phyloP scores from a whole-genome alignment of 345 rosid genomes.

The Stellera chamaejasme region DNA sequence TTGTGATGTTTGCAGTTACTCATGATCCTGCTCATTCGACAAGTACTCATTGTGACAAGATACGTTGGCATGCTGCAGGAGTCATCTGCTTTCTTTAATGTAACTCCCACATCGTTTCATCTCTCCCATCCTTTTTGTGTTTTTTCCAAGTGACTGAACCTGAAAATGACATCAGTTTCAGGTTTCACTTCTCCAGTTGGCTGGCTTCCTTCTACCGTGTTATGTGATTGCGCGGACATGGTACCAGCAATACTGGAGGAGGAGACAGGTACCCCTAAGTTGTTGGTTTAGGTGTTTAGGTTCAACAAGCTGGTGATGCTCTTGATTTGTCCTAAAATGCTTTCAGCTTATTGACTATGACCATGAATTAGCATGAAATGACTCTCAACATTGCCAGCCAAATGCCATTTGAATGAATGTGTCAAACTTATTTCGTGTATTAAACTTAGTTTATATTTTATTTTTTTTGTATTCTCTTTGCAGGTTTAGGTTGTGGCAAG shows the following conservation, averaged over 20 bases:
- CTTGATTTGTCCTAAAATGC: no score
- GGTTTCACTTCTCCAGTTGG: constrained; percentile 56
- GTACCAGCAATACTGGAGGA: constrained; percentile 50
- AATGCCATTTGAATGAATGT: no score
- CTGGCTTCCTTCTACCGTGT: constrained; percentile 53
- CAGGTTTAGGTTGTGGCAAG: no score
- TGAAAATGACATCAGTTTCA: constrained; percentile 31
- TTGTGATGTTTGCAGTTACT: constrained; percentile 32
- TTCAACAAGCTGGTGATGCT: no score
- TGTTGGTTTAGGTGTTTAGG: background rate
- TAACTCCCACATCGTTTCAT: constrained; percentile 13
- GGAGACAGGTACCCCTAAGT: constrained; percentile 27
- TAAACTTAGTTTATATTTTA: no score
- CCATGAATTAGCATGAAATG: no score
- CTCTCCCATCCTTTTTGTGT: background rate
- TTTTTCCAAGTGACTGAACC: background rate
- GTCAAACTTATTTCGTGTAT: no score
- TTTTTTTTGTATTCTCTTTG: no score
- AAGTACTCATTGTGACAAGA: constrained; percentile 37
- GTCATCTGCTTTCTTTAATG: constrained; percentile 31
- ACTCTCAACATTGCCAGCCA: no score
- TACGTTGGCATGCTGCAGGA: constrained; percentile 37
- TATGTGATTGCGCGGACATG: constrained; percentile 46
- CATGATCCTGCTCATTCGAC: constrained; percentile 43
- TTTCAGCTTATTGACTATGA: no score